Base-by-base conservation (phyloP, 192 early-diverging fungal genomes). In the Coemansia sp. region DNA sequence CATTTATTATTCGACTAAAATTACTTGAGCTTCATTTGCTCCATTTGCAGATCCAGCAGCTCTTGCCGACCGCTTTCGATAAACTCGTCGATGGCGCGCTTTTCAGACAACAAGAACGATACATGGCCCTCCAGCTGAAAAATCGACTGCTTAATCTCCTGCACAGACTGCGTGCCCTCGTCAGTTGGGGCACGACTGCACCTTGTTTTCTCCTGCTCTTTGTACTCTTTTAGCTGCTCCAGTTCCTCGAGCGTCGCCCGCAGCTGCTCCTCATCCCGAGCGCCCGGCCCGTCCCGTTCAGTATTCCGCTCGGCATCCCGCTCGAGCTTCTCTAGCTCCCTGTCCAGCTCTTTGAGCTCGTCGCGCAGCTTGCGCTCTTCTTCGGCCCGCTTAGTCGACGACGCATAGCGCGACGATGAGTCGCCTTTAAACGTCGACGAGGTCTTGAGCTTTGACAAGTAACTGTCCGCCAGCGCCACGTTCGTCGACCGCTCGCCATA, bases 401-500 rank as follows among this genome's bases (percentile, higher is more conserved):
- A 83, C 1, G 81, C 75, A 22, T 74, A 78, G 35, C 72, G 66
- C 27, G 81, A 82, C 21, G 68, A 71, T 0, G 70, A 57, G 32
- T 73, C 72, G 63, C 67, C 74, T n/a, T 73, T 77, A 35, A 73
- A 78, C n/a, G 76, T 78, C 54, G 75, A 73, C 35, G 72, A 77
- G 3, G 68, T 69, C 60, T 70, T 72, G 48, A 83, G 69, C 64
- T 83, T 83, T 10, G 75, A 78, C 43, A 78, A 56, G 41, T 83
- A 83, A 62, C 81, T 78, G 32, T 83, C 81, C 1, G 81, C 81
- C 59, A 83, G 54, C 2, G 81, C 75, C 45, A 79, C 81, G 45
- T 79, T 83, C 0, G 65, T 63, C 3, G 81, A 83, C 35, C 74
- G 73, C 60, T 83, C 72, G 25, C 81, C 81, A 39, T 78, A 83